These are phyloP conservation scores for Cladophialophora psammophila DNA, from an alignment of 2,329 filamentous ascomycete species.

Conservation along the genomic window DNA sequence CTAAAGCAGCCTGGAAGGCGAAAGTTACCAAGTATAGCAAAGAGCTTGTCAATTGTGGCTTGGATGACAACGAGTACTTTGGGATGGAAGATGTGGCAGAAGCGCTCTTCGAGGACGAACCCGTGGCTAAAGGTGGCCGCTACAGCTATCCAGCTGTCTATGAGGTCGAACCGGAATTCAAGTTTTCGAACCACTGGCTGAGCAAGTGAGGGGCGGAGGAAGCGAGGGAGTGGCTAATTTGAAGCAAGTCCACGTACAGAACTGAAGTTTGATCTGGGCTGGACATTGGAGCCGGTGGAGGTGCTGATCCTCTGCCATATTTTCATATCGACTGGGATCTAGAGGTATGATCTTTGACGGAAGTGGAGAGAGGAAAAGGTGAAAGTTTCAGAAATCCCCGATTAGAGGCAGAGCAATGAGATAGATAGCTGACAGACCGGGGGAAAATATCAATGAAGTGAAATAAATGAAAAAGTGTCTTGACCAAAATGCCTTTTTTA, in stretches of 20 bases:
- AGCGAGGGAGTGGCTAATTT: background rate
- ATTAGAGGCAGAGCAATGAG: background rate
- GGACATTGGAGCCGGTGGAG: background rate
- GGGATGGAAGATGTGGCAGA: slow-evolving; percentile 30
- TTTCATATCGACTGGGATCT: background rate
- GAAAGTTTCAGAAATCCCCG: background rate
- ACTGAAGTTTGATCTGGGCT: background rate
- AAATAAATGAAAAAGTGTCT: too few species aligned
- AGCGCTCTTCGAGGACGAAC: slow-evolving; percentile 28
- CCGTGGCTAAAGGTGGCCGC: slow-evolving; percentile 10
- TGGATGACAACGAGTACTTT: slow-evolving; percentile 27
- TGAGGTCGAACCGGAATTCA: slow-evolving; percentile 16
- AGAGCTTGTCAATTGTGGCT: slow-evolving; percentile 15
- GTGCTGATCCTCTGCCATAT: background rate
- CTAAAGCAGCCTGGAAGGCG: background rate
- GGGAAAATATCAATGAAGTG: too few species aligned
- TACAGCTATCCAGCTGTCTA: slow-evolving; percentile 17
- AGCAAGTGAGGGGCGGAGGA: slow-evolving; percentile 12
- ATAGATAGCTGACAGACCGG: too few species aligned
- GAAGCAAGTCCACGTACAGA: background rate
- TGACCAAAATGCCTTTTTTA: too few species aligned
- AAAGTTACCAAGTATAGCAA: slow-evolving; percentile 15
- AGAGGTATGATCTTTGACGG: background rate
- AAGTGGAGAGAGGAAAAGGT: background rate
- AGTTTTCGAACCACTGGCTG: slow-evolving; percentile 28